Conservation (phyloP, 148 eudicot species). For the Nepenthes gracilis region DNA sequence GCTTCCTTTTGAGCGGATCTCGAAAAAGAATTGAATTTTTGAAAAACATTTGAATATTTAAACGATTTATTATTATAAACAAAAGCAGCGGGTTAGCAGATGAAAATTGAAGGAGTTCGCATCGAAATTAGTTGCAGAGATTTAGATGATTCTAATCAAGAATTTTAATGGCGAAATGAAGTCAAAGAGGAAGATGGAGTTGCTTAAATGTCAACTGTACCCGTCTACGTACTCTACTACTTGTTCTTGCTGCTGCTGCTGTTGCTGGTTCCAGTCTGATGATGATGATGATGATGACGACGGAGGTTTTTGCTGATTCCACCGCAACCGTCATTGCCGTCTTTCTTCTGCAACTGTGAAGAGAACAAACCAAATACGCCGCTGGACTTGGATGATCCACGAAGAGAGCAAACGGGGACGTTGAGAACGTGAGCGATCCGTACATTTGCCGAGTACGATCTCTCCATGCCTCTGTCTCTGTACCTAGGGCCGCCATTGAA, state of each 20-base stretch:
- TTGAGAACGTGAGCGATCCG: constrained; percentile 74
- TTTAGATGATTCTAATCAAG: too few relatives aligned
- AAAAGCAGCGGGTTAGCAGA: too few relatives aligned
- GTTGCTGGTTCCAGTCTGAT: constrained; percentile 1
- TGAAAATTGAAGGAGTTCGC: too few relatives aligned
- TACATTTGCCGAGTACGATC: constrained; percentile 77
- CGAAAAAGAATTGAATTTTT: too few relatives aligned
- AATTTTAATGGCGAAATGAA: too few relatives aligned
- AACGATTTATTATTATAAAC: too few relatives aligned
- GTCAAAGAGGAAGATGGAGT: too few relatives aligned
- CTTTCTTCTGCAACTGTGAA: constrained; percentile 32
- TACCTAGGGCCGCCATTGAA: constrained; percentile 65
- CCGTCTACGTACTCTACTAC: constrained; percentile 7
- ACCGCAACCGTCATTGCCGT: constrained; percentile 2
- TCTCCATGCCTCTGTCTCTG: constrained; percentile 40
- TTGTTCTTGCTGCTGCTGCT: constrained; percentile 2
- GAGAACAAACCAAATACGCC: constrained; percentile 54
- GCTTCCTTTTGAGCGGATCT: too few relatives aligned
- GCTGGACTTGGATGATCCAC: constrained; percentile 52
- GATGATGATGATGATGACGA: constrained; percentile 1
- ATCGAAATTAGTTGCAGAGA: too few relatives aligned
- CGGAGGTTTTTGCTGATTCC: constrained; percentile 9
- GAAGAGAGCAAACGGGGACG: constrained; percentile 76
- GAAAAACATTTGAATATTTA: too few relatives aligned
- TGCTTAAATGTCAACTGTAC: too few relatives aligned